Evolutionary conservation across 2,329 filamentous ascomycete genomes (phyloP).

Genomic region (Exophiala lecanii-corni): DNA sequence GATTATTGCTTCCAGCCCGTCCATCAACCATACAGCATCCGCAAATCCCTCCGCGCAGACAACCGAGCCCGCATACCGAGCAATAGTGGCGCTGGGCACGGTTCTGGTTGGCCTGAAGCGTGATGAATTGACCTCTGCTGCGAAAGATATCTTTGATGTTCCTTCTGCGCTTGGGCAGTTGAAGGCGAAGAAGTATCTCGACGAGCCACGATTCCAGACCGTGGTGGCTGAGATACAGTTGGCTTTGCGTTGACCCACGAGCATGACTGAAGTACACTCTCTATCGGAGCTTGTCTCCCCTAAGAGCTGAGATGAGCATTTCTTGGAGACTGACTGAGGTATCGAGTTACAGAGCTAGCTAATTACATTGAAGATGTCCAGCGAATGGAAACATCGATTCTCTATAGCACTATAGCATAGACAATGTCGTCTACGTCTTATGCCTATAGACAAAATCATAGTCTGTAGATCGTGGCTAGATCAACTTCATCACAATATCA

Average conservation of each 20-base stretch:
- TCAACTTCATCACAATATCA: too few species aligned
- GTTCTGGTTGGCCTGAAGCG: constrained; percentile 54
- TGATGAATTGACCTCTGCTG: constrained; percentile 54
- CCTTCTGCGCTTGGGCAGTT: constrained; percentile 44
- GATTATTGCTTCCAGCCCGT: constrained; percentile 46
- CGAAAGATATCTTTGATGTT: constrained; percentile 54
- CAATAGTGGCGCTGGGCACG: constrained; percentile 78
- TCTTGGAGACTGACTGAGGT: too few species aligned
- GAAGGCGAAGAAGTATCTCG: constrained; percentile 46
- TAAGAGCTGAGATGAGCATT: too few species aligned
- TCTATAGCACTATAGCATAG: too few species aligned
- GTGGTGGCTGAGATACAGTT: constrained; percentile 55
- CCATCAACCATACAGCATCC: constrained; percentile 20
- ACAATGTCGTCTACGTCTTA: too few species aligned
- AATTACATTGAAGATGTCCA: too few species aligned
- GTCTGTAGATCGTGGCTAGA: too few species aligned
- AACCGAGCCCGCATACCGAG: constrained; percentile 76
- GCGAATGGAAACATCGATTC: too few species aligned
- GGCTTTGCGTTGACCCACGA: constrained; percentile 12
- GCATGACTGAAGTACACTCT: too few species aligned
- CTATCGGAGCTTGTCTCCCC: too few species aligned
- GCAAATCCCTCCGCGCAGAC: constrained; percentile 57
- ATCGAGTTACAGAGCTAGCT: too few species aligned
- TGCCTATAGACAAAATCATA: too few species aligned
- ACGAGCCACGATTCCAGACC: constrained; percentile 57